Conservation (phyloP, 176 grass and related monocot genomes). For the Areca catechu region DNA sequence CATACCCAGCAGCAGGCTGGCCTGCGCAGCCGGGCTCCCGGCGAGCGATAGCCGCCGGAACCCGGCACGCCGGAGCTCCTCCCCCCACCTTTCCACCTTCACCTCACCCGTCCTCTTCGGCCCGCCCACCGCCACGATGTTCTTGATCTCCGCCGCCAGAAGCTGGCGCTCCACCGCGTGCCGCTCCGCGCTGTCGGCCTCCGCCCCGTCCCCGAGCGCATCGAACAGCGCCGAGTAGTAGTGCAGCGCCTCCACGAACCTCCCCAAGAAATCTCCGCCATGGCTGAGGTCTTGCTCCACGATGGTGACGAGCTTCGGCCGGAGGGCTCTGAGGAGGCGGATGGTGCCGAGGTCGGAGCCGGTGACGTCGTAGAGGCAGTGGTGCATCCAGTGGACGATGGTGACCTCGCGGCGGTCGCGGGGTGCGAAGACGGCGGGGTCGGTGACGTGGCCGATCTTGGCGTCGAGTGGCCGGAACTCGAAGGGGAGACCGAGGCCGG, state of each 20-base stretch:
- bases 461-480: slow-evolving; percentile 69
- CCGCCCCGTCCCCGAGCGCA: slow-evolving; percentile 56
- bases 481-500: slow-evolving; percentile 48
- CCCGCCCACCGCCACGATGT: slow-evolving; percentile 76
- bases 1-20: slow-evolving; percentile 74
- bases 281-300: slow-evolving; percentile 85
- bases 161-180: slow-evolving; percentile 69
- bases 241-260: slow-evolving; percentile 87
- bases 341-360: slow-evolving; percentile 60
- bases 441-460: slow-evolving; percentile 60
- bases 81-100: slow-evolving; percentile 64
- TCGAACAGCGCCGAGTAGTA: slow-evolving; percentile 98
- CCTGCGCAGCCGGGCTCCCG: slow-evolving; percentile 69
- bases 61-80: slow-evolving; percentile 52
- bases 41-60: slow-evolving; percentile 65
- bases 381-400: slow-evolving; percentile 95
- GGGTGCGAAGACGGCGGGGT: slow-evolving; percentile 32
- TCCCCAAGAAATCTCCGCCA: slow-evolving; percentile 59
- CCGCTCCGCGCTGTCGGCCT: slow-evolving; percentile 34
- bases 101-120: slow-evolving; percentile 76
- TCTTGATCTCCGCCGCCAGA: slow-evolving; percentile 77
- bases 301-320: slow-evolving; percentile 74
- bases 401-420: slow-evolving; percentile 40
- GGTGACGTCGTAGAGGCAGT: slow-evolving; percentile 83
- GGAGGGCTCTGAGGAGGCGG: slow-evolving; percentile 41